Conservation (phyloP, 2,329 filamentous ascomycete species). For the Escovopsis weberi region DNA sequence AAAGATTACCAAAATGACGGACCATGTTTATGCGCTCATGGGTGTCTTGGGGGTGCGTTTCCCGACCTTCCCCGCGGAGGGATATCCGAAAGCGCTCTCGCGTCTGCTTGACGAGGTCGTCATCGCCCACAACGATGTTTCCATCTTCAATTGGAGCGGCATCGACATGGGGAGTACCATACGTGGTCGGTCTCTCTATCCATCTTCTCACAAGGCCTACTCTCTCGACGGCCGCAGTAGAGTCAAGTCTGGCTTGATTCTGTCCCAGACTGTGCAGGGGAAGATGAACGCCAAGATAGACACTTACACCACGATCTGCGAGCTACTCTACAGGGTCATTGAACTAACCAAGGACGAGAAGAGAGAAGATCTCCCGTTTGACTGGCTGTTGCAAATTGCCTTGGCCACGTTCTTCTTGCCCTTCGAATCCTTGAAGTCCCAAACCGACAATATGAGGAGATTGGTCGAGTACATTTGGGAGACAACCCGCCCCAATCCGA, state of each 20-base stretch:
- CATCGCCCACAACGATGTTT: slow-evolving; percentile 2
- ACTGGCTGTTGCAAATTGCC: slow-evolving; percentile 1
- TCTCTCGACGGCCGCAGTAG: neutral
- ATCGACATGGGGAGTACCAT: slow-evolving; percentile 3
- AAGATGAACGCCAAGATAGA: slow-evolving; percentile 1
- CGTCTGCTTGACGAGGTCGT: slow-evolving; percentile 3
- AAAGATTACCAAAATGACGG: neutral
- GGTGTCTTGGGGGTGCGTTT: slow-evolving; percentile 4
- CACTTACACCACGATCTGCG: slow-evolving; percentile 1
- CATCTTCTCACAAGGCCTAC: slow-evolving; percentile 2
- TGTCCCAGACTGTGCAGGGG: neutral
- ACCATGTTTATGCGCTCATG: slow-evolving; percentile 3
- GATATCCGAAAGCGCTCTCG: slow-evolving; percentile 1
- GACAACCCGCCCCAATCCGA: too few species aligned
- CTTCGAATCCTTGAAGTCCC: neutral
- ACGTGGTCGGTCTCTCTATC: slow-evolving; percentile 4
- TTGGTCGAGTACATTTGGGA: neutral
- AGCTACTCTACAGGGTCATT: neutral
- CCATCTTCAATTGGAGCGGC: slow-evolving; percentile 4
- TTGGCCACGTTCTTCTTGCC: neutral
- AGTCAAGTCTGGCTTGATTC: neutral
- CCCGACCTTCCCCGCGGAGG: slow-evolving; percentile 2
- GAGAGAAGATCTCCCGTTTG: neutral
- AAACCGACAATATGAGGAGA: slow-evolving; percentile 3
- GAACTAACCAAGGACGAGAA: slow-evolving; percentile 1